Conservation (phyloP, 2,329 filamentous ascomycete species). For the Alternaria sp. region DNA sequence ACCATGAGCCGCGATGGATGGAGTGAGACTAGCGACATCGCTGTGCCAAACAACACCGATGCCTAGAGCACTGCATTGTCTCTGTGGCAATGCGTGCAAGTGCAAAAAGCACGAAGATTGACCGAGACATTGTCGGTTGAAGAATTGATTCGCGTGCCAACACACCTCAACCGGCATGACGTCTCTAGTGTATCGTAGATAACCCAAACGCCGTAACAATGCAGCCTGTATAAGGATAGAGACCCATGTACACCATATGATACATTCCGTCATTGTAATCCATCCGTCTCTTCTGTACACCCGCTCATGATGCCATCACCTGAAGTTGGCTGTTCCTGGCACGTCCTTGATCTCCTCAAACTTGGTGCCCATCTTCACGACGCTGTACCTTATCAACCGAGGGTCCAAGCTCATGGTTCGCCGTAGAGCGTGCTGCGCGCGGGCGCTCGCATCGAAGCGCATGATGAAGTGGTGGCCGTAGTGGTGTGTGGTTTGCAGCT, state of each 20-base stretch:
- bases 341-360: conserved; percentile 67
- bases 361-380: conserved; percentile 82
- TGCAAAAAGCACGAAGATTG: background rate
- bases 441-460: conserved; percentile 83
- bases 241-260: background rate
- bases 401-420: conserved; percentile 84
- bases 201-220: background rate
- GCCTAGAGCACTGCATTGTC: background rate
- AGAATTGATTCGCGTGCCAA: background rate
- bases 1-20: background rate
- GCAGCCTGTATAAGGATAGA: background rate
- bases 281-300: background rate
- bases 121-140: background rate
- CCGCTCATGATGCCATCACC: conserved; percentile 8
- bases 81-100: background rate
- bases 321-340: conserved; percentile 60
- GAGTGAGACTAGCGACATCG: background rate
- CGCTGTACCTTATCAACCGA: conserved; percentile 83
- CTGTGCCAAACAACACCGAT: background rate
- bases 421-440: conserved; percentile 76
- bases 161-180: background rate
- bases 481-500: conserved; percentile 82
- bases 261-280: background rate
- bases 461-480: conserved; percentile 97
- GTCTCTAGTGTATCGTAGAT: background rate